A percentile compares a stretch with the other conserved stretches of the same genome.
These are phyloP conservation scores for Aspergillus ruber DNA, from an alignment of 2,329 filamentous ascomycete species.

Conservation along the genomic window DNA sequence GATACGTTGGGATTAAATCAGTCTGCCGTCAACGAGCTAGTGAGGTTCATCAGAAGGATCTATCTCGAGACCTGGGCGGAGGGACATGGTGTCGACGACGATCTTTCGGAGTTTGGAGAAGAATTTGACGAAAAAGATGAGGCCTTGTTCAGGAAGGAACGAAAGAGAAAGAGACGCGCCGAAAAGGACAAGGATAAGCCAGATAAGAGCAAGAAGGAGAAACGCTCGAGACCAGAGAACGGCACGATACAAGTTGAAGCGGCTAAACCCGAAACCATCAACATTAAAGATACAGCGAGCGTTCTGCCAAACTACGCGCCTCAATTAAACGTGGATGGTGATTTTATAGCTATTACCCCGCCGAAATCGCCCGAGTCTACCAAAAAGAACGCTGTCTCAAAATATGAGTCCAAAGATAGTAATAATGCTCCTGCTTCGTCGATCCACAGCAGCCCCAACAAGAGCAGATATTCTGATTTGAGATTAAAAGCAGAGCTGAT, in stretches of 20 bases:
- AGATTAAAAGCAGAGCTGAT: not conserved
- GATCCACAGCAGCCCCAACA: not conserved
- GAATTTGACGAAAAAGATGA: conserved; percentile 13
- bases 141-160: not conserved
- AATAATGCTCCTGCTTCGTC: not conserved
- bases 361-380: too few relatives aligned
- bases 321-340: not conserved
- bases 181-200: conserved; percentile 1
- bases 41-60: conserved; percentile 15
- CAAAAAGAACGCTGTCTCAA: not conserved
- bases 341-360: not conserved
- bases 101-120: conserved; percentile 14
- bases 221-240: not conserved
- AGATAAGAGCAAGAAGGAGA: conserved; percentile 1
- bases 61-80: conserved; percentile 14
- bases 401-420: not conserved
- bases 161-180: conserved; percentile 5
- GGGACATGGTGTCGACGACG: not conserved
- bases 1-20: conserved; percentile 10
- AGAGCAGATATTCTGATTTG: not conserved
- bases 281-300: not conserved
- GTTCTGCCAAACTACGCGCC: not conserved
- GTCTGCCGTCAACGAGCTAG: conserved; percentile 7
- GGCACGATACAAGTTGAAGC: not conserved
- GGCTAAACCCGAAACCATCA: not conserved